phyloP scores from a whole-genome alignment of 805 yeast genomes.

The Saturnispora zaruensis region DNA sequence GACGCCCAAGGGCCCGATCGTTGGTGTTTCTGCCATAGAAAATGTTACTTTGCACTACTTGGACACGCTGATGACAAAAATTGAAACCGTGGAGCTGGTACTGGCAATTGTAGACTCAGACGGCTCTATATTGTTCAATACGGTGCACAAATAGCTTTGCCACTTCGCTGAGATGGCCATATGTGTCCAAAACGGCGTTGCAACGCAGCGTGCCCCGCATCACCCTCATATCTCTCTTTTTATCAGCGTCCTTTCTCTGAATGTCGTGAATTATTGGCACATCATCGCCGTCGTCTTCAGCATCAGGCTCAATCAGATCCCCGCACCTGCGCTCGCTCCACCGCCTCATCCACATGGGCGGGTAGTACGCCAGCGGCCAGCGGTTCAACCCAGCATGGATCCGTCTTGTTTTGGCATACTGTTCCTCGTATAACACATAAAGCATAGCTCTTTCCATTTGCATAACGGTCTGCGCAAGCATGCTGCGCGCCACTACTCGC shows the following conservation, averaged over 20 bases:
- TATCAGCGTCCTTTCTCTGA: neutral
- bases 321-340: constrained; percentile 1
- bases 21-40: neutral
- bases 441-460: constrained; percentile 3
- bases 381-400: constrained; percentile 1
- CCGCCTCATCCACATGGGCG: constrained; percentile 7
- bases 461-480: neutral
- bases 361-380: constrained; percentile 9
- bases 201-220: neutral
- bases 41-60: neutral
- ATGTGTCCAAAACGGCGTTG: neutral
- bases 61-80: neutral
- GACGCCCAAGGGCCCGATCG: constrained; percentile 1
- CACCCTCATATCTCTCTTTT: neutral
- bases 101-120: constrained; percentile 7
- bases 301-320: neutral
- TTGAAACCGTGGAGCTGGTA: neutral
- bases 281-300: neutral
- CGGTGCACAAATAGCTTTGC: constrained; percentile 1
- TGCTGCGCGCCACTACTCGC: neutral
- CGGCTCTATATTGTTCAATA: constrained; percentile 6
- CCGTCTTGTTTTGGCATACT: constrained; percentile 3
- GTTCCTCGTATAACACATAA: constrained; percentile 5
- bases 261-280: constrained; percentile 4
- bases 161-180: neutral